Evolutionary conservation across 129 eudicot species (phyloP).

Genomic region (Lonicera japonica): DNA sequence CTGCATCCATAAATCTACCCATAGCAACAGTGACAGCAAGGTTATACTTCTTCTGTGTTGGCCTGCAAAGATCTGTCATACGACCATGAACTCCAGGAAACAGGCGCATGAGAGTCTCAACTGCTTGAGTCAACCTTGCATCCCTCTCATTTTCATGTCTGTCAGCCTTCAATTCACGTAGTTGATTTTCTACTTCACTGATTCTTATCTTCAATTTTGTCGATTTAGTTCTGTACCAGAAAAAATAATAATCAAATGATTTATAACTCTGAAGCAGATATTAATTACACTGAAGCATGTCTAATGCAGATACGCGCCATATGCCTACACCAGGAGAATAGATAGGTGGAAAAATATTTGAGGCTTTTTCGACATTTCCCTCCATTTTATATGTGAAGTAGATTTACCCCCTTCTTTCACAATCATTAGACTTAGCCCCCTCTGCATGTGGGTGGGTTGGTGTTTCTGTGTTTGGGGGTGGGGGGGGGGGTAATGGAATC

Average conservation of each 20-base stretch:
- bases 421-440: too few species aligned
- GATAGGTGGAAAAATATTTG: too few species aligned
- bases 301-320: too few species aligned
- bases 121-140: slow-evolving; percentile 79
- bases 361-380: too few species aligned
- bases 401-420: too few species aligned
- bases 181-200: slow-evolving; percentile 66
- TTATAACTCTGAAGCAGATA: neutral
- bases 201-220: slow-evolving; percentile 64
- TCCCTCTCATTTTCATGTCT: slow-evolving; percentile 96
- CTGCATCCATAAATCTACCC: slow-evolving; percentile 99
- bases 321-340: too few species aligned
- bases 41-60: slow-evolving; percentile 81
- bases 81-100: slow-evolving; percentile 99
- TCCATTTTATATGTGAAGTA: too few species aligned
- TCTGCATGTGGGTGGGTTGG: too few species aligned
- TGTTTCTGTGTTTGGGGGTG: too few species aligned
- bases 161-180: slow-evolving; percentile 89
- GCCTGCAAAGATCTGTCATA: slow-evolving; percentile 97
- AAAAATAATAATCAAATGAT: neutral
- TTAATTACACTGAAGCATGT: too few species aligned
- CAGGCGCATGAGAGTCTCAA: slow-evolving; percentile 85
- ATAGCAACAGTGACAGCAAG: slow-evolving; percentile 99
- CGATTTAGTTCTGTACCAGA: slow-evolving; percentile 54
- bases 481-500: too few species aligned